phyloP scores from a whole-genome alignment of 2,329 filamentous ascomycete genomes.

The Amauroascus niger region DNA sequence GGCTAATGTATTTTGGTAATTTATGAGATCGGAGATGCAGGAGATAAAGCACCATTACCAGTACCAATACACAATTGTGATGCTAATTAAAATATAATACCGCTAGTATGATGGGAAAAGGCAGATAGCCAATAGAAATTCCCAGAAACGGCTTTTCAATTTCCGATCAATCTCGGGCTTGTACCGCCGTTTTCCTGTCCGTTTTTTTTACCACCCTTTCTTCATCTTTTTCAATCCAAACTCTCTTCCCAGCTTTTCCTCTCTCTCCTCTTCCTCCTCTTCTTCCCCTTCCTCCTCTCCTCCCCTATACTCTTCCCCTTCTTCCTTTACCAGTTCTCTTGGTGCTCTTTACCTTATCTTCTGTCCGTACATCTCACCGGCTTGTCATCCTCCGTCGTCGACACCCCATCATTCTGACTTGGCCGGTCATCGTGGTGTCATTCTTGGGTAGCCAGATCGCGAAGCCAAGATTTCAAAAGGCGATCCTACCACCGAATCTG shows the following conservation, averaged over 20 bases:
- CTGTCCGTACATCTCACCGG: not conserved
- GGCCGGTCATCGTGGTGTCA: conserved; percentile 2
- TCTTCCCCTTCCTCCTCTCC: conserved; percentile 13
- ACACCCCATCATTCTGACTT: conserved; percentile 11
- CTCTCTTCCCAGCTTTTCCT: conserved; percentile 10
- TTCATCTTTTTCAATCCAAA: conserved; percentile 15
- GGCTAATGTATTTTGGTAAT: not conserved
- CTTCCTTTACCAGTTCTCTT: conserved; percentile 18
- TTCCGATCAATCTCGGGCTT: not conserved
- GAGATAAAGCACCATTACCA: not conserved
- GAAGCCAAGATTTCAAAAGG: conserved; percentile 6
- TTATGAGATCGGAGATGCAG: conserved; percentile 4
- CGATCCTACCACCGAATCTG: conserved; percentile 2
- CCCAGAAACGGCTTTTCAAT: not conserved
- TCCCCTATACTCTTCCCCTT: conserved; percentile 20
- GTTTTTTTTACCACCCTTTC: conserved; percentile 13
- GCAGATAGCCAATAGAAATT: not conserved
- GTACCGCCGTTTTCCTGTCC: conserved; percentile 9
- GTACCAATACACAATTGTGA: not conserved
- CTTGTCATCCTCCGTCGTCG: not conserved
- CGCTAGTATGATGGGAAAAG: not conserved
- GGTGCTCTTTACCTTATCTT: conserved; percentile 18
- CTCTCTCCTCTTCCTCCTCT: conserved; percentile 14
- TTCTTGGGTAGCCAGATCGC: conserved; percentile 4
- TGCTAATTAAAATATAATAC: not conserved